Conservation (phyloP, 2,329 filamentous ascomycete genomes). For the Pestalotiopsis sp. region DNA sequence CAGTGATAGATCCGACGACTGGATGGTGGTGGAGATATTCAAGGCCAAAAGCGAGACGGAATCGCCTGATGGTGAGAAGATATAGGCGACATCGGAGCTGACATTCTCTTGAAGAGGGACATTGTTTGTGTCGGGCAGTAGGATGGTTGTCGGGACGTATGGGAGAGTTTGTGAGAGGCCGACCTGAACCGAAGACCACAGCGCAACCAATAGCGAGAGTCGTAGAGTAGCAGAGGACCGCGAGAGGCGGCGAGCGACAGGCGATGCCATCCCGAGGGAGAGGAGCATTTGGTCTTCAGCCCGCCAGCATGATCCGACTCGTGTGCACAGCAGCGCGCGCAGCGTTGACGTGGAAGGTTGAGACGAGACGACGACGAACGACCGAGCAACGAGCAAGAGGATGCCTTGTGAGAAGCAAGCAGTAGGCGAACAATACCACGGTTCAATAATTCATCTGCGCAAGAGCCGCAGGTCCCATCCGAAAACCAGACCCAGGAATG, state of each 20-base stretch:
- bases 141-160: constrained; percentile 77
- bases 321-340: background rate
- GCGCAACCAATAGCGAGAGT: constrained; percentile 21
- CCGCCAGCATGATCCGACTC: constrained; percentile 10
- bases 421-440: background rate
- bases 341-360: background rate
- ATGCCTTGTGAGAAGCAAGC: constrained; percentile 2
- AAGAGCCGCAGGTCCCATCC: background rate
- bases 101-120: constrained; percentile 36
- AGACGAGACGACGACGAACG: constrained; percentile 5
- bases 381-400: background rate
- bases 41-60: constrained; percentile 63
- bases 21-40: constrained; percentile 63
- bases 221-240: constrained; percentile 25
- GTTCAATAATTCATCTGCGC: background rate
- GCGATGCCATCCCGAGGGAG: constrained; percentile 25
- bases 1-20: constrained; percentile 45
- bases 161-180: constrained; percentile 58
- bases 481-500: background rate
- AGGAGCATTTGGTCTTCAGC: constrained; percentile 10
- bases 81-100: constrained; percentile 62
- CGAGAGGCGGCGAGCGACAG: constrained; percentile 14
- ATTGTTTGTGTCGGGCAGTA: constrained; percentile 55
- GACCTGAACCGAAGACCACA: constrained; percentile 20
- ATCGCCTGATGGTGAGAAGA: constrained; percentile 62